phyloP scores from a whole-genome alignment of 1,284 basidiomycete genomes.

The Polyporus tsugae region DNA sequence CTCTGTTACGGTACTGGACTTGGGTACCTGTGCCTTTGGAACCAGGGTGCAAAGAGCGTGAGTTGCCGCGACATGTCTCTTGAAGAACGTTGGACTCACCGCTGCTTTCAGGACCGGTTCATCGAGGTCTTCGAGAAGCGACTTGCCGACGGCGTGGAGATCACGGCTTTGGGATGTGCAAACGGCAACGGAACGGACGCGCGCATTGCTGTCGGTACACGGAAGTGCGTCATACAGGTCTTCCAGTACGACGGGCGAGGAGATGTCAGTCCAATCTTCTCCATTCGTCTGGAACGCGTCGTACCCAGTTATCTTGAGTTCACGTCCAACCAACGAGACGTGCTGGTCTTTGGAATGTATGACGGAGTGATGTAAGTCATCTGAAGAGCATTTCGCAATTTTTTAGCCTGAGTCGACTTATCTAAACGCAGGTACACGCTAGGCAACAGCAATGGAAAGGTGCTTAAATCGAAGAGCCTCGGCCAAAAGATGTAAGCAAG shows the following conservation, averaged over 20 bases:
- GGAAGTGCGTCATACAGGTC: conserved; percentile 10
- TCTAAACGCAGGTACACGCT: conserved; percentile 12
- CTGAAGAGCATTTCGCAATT: neutral
- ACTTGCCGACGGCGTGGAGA: conserved; percentile 8
- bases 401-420: neutral
- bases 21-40: conserved; percentile 8
- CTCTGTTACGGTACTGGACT: conserved; percentile 13
- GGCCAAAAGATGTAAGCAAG: conserved; percentile 11
- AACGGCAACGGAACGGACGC: neutral
- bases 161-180: conserved; percentile 2
- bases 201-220: conserved; percentile 7
- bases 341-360: conserved; percentile 16
- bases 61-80: neutral
- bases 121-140: conserved; percentile 5
- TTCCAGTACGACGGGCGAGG: conserved; percentile 9
- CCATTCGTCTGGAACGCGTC: neutral
- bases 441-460: conserved; percentile 5
- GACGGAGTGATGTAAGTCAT: conserved; percentile 14
- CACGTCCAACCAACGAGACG: conserved; percentile 4
- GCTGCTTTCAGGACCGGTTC: neutral
- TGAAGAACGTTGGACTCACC: neutral
- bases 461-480: conserved; percentile 11
- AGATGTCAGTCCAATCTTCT: conserved; percentile 7
- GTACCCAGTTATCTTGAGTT: conserved; percentile 9
- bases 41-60: neutral